A percentile compares a stretch with the other conserved stretches of the same genome.
These are phyloP conservation scores for Hypsizygus marmoreus DNA, from an alignment of 768 basidiomycete genomes.

Conservation along the genomic window DNA sequence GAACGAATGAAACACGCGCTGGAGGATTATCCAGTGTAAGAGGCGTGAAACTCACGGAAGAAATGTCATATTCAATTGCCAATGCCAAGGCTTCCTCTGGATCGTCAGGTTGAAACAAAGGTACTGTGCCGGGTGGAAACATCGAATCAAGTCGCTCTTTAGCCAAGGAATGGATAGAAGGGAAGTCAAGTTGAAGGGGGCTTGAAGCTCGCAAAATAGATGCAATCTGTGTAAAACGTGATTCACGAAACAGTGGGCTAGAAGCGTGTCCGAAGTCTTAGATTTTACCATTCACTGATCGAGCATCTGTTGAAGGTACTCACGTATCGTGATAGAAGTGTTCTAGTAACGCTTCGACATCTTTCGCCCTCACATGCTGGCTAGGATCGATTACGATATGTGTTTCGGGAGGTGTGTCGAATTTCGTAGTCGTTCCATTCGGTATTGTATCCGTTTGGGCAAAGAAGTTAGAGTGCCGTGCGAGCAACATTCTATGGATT, in stretches of 20 bases:
- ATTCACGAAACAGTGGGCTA: slow-evolving; percentile 49
- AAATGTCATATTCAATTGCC: slow-evolving; percentile 47
- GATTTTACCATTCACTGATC: not conserved
- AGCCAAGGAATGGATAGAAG: slow-evolving; percentile 49
- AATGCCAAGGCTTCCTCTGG: slow-evolving; percentile 56
- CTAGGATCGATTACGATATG: slow-evolving; percentile 36
- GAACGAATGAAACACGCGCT: not conserved
- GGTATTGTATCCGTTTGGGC: slow-evolving; percentile 1
- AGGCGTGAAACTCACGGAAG: slow-evolving; percentile 42
- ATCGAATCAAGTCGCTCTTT: slow-evolving; percentile 41
- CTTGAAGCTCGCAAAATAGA: slow-evolving; percentile 61
- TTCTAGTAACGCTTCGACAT: slow-evolving; percentile 59
- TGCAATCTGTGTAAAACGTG: slow-evolving; percentile 49
- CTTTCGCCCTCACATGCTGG: slow-evolving; percentile 39
- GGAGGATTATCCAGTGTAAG: not conserved
- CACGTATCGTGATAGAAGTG: slow-evolving; percentile 72
- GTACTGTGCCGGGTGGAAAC: slow-evolving; percentile 51
- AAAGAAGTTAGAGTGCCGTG: slow-evolving; percentile 50
- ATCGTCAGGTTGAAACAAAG: slow-evolving; percentile 43
- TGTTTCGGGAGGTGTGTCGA: slow-evolving; percentile 3
- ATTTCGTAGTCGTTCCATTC: not conserved
- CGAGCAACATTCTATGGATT: slow-evolving; percentile 54
- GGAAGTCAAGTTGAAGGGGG: slow-evolving; percentile 56
- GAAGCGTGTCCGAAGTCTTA: slow-evolving; percentile 10
- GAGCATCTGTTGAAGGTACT: slow-evolving; percentile 28